Conservation (phyloP, 2,329 filamentous ascomycete species). For the Fusarium euwallaceae region DNA sequence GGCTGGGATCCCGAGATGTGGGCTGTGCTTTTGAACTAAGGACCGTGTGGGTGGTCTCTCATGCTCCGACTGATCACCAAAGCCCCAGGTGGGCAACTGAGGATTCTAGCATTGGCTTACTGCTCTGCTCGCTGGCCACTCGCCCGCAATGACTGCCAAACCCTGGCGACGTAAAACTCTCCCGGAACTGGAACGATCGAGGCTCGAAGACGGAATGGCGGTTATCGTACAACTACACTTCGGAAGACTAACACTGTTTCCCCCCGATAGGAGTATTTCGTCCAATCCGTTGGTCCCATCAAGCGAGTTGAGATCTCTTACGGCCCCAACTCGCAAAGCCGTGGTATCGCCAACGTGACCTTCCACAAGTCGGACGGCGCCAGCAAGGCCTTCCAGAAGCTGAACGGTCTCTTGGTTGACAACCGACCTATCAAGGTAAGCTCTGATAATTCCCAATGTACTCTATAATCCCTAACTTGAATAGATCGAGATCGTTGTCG, state of each 20-base stretch:
- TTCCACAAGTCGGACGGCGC: slow-evolving; percentile 87
- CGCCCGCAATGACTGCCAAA: slow-evolving; percentile 32
- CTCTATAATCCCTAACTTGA: slow-evolving; percentile 40
- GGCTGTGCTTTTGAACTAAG: slow-evolving; percentile 29
- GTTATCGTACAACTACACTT: slow-evolving; percentile 44
- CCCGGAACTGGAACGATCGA: slow-evolving; percentile 50
- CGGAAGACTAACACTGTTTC: slow-evolving; percentile 75
- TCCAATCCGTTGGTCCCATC: slow-evolving; percentile 86
- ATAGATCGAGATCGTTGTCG: slow-evolving; percentile 91
- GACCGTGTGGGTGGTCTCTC: slow-evolving; percentile 26
- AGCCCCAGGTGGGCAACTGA: slow-evolving; percentile 7
- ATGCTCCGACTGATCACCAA: slow-evolving; percentile 13
- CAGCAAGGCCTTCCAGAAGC: slow-evolving; percentile 82
- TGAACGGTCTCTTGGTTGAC: slow-evolving; percentile 93
- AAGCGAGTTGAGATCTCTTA: slow-evolving; percentile 94
- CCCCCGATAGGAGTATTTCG: slow-evolving; percentile 92
- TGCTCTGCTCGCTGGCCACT: slow-evolving; percentile 49
- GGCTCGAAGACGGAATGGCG: slow-evolving; percentile 50
- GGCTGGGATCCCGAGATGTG: slow-evolving; percentile 36
- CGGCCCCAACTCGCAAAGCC: slow-evolving; percentile 90
- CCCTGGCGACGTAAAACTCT: slow-evolving; percentile 41
- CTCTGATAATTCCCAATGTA: background rate
- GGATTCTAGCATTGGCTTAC: slow-evolving; percentile 41
- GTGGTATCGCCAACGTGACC: slow-evolving; percentile 90
- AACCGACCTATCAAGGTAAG: slow-evolving; percentile 87